These are phyloP conservation scores for Penicillium sp. DNA, from an alignment of 2,329 filamentous ascomycete genomes.

Conservation along the genomic window DNA sequence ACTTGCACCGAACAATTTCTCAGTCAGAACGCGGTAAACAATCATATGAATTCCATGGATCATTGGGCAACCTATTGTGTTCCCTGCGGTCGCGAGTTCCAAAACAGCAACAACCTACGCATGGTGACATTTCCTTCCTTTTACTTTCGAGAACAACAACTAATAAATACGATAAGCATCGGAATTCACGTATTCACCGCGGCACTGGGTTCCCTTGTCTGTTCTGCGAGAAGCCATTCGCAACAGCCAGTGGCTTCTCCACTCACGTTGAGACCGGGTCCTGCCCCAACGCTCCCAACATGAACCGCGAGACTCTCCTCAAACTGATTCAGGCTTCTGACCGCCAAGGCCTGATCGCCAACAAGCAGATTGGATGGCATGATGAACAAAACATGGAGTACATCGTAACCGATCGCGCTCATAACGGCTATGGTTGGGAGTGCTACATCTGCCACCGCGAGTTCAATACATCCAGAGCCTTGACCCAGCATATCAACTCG, in stretches of 20 bases:
- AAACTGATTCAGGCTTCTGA: constrained; percentile 50
- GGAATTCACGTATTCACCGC: constrained; percentile 54
- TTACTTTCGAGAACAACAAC: not conserved
- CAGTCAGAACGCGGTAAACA: constrained; percentile 6
- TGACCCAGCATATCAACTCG: constrained; percentile 59
- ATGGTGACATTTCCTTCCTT: constrained; percentile 21
- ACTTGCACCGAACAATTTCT: constrained; percentile 22
- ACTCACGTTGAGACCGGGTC: constrained; percentile 60
- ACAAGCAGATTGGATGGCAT: constrained; percentile 52
- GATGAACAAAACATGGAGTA: constrained; percentile 32
- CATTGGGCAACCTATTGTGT: constrained; percentile 34
- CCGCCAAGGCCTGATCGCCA: constrained; percentile 51
- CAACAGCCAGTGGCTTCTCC: constrained; percentile 55
- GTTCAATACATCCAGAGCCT: constrained; percentile 37
- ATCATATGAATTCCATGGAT: constrained; percentile 24
- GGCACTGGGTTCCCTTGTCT: constrained; percentile 52
- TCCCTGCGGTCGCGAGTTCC: constrained; percentile 31
- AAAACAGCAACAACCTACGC: constrained; percentile 33
- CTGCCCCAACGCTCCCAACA: constrained; percentile 47
- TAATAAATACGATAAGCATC: constrained; percentile 48
- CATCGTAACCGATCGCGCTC: constrained; percentile 44
- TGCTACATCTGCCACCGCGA: constrained; percentile 56
- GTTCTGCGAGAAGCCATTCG: constrained; percentile 52
- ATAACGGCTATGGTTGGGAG: constrained; percentile 50
- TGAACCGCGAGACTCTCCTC: constrained; percentile 55